These are phyloP conservation scores for Hypomontagnella monticulosa DNA, from an alignment of 495 filamentous ascomycete species.

Conservation along the genomic window DNA sequence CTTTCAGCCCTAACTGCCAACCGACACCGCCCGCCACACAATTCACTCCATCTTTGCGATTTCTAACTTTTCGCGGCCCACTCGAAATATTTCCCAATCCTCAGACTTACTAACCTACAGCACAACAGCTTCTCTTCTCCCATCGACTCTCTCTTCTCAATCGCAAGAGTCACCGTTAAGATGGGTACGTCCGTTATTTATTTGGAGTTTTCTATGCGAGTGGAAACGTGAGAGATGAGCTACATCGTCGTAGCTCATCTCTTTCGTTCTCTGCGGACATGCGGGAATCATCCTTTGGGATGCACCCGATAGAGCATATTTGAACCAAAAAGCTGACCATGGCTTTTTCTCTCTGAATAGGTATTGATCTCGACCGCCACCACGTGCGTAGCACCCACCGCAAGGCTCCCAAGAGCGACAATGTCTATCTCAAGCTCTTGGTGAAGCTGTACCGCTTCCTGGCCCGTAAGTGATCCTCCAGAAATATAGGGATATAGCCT, in stretches of 20 bases:
- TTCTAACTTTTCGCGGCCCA: slow-evolving; percentile 39
- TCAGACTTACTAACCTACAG: slow-evolving; percentile 46
- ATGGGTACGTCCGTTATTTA: slow-evolving; percentile 60
- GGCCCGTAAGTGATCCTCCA: slow-evolving; percentile 74
- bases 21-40: slow-evolving; percentile 54
- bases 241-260: slow-evolving; percentile 12
- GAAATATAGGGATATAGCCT: background rate
- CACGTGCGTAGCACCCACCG: slow-evolving; percentile 88
- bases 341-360: slow-evolving; percentile 56
- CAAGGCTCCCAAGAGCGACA: slow-evolving; percentile 96
- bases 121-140: slow-evolving; percentile 48
- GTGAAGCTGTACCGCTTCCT: slow-evolving; percentile 99
- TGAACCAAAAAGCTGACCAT: slow-evolving; percentile 63
- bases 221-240: slow-evolving; percentile 45
- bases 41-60: slow-evolving; percentile 27
- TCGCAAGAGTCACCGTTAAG: slow-evolving; percentile 55
- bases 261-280: slow-evolving; percentile 51
- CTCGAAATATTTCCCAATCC: slow-evolving; percentile 27
- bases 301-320: slow-evolving; percentile 42
- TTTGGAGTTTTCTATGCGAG: slow-evolving; percentile 55
- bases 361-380: slow-evolving; percentile 80
- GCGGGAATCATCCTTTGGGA: slow-evolving; percentile 46
- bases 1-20: slow-evolving; percentile 47
- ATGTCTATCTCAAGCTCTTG: slow-evolving; percentile 95
- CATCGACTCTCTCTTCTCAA: slow-evolving; percentile 54